Conservation (phyloP, 1,284 basidiomycete species). For the Ustilago nuda region DNA sequence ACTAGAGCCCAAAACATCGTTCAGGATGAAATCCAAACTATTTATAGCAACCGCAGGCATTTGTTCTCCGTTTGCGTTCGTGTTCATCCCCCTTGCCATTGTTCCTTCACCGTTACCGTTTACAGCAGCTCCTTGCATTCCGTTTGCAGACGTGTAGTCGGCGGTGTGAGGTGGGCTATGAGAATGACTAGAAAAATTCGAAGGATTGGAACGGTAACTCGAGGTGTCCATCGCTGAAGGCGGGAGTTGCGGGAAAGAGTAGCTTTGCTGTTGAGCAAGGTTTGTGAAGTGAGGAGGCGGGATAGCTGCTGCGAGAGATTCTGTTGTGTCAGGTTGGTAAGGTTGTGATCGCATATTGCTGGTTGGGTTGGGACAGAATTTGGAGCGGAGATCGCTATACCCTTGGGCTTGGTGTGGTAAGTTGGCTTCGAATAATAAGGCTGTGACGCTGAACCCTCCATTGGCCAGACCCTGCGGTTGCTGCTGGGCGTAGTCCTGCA, state of each 20-base stretch:
- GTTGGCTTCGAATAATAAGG: conserved; percentile 7
- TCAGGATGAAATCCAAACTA: conserved; percentile 41
- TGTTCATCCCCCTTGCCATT: neutral
- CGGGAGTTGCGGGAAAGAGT: conserved; percentile 4
- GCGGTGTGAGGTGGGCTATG: conserved; percentile 5
- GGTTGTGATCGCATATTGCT: neutral
- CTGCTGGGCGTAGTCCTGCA: neutral
- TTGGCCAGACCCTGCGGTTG: neutral
- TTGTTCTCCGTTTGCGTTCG: neutral
- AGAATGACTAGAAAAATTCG: conserved; percentile 14
- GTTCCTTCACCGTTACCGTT: neutral
- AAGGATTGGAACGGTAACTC: conserved; percentile 4
- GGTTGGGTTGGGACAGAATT: neutral
- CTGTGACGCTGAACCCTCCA: conserved; percentile 7
- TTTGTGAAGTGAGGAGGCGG: neutral
- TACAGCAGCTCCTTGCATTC: neutral
- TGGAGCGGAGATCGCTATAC: conserved; percentile 5
- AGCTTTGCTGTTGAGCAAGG: neutral
- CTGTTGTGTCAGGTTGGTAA: conserved; percentile 13
- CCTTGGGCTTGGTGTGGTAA: neutral
- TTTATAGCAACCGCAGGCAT: conserved; percentile 10
- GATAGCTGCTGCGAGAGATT: conserved; percentile 32
- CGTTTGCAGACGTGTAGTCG: neutral
- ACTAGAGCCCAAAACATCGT: conserved; percentile 35
- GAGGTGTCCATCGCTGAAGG: neutral